Percentiles rank a stretch among this genome's conserved stretches.
phyloP scores from a whole-genome alignment of 352 stramenopile genomes.

The Labyrinthula sp. region DNA sequence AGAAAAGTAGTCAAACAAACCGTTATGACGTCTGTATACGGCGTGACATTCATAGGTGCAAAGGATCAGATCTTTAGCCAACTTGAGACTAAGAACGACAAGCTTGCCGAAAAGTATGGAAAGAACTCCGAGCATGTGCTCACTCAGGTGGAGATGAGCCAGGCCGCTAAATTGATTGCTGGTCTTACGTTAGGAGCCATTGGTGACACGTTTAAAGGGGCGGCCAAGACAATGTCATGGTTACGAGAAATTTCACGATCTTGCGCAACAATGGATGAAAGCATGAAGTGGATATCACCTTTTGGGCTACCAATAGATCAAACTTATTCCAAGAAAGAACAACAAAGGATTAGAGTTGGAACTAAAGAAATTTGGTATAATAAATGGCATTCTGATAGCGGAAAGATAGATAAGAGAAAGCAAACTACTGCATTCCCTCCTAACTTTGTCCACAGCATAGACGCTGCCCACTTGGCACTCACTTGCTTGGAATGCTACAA shows the following conservation, averaged over 20 bases:
- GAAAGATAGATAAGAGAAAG: constrained; percentile 30
- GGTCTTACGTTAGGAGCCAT: constrained; percentile 83
- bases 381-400: constrained; percentile 31
- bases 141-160: constrained; percentile 58
- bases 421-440: constrained; percentile 92
- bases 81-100: constrained; percentile 33
- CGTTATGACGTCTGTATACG: constrained; percentile 99
- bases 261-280: constrained; percentile 57
- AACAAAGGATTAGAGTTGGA: constrained; percentile 53
- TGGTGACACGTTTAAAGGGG: constrained; percentile 80
- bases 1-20: constrained; percentile 97
- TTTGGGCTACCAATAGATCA: constrained; percentile 93
- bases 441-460: constrained; percentile 92
- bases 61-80: constrained; percentile 87
- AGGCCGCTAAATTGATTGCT: constrained; percentile 66
- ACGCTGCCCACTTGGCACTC: constrained; percentile 98
- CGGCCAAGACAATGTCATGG: constrained; percentile 83
- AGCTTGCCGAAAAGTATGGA: constrained; percentile 8
- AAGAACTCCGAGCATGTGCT: constrained; percentile 5
- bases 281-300: constrained; percentile 92
- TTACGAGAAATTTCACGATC: constrained; percentile 48
- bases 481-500: constrained; percentile 81
- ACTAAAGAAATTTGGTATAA: constrained; percentile 63
- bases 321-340: constrained; percentile 68
- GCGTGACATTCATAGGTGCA: constrained; percentile 96